Evolutionary conservation across 2,329 filamentous ascomycete species (phyloP).

Genomic region (Neurospora crassa): DNA sequence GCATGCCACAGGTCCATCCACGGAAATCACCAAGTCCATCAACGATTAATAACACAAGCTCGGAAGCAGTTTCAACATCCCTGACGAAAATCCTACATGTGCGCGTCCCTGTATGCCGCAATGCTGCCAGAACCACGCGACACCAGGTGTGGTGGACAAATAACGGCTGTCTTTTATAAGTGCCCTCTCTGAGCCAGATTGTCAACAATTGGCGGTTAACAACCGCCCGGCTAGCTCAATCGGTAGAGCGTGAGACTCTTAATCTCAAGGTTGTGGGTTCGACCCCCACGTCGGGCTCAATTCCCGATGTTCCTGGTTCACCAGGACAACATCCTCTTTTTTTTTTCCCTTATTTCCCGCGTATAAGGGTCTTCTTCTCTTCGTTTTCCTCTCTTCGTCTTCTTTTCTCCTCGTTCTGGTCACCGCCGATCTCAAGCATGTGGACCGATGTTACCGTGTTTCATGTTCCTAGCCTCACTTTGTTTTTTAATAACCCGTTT

Average conservation of each 20-base stretch:
- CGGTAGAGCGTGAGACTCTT: constrained; percentile 67
- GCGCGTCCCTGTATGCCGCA: background rate
- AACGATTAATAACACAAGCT: background rate
- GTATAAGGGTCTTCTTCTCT: background rate
- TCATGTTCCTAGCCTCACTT: background rate
- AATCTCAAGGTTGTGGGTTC: constrained; percentile 21
- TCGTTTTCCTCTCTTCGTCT: background rate
- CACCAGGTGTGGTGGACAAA: background rate
- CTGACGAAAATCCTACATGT: background rate
- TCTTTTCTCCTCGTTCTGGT: background rate
- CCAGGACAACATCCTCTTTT: background rate
- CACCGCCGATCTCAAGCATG: background rate
- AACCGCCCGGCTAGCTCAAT: constrained; percentile 53
- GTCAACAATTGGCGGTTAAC: background rate
- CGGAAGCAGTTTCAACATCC: background rate
- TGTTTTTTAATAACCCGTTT: background rate
- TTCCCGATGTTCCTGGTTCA: background rate
- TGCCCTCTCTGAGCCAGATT: background rate
- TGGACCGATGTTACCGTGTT: background rate
- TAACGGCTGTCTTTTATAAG: background rate
- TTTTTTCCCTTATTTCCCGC: background rate
- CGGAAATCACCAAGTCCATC: background rate
- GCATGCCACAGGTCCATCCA: background rate
- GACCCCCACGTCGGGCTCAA: background rate
- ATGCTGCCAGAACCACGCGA: background rate